A percentile compares a stretch with the other conserved stretches of the same genome.
Evolutionary conservation across 805 yeast species (phyloP).

Genomic region (Vanderwaltozyma yarrowii): DNA sequence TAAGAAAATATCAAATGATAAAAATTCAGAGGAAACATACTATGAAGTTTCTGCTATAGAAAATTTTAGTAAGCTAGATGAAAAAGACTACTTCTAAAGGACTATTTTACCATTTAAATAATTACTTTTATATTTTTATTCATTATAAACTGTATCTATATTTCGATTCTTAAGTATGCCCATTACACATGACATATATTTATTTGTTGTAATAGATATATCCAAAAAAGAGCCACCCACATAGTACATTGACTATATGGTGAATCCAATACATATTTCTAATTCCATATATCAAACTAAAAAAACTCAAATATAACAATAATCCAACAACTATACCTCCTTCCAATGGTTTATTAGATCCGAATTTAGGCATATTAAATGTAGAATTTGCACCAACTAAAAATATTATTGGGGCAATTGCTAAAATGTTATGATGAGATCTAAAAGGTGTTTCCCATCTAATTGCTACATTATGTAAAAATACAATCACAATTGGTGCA

Average conservation of each 20-base stretch:
- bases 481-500: slow-evolving; percentile 68
- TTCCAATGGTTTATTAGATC: slow-evolving; percentile 16
- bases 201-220: background rate
- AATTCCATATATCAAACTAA: slow-evolving; percentile 62
- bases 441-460: slow-evolving; percentile 78
- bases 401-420: slow-evolving; percentile 62
- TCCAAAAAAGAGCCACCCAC: slow-evolving; percentile 30
- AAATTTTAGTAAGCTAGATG: background rate
- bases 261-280: slow-evolving; percentile 81
- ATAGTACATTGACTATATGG: slow-evolving; percentile 56
- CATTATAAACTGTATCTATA: too few species aligned
- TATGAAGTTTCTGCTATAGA: slow-evolving; percentile 1
- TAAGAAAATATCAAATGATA: background rate
- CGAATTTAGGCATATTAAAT: slow-evolving; percentile 32
- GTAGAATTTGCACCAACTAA: slow-evolving; percentile 48
- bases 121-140: too few species aligned
- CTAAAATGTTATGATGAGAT: slow-evolving; percentile 74
- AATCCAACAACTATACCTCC: slow-evolving; percentile 29
- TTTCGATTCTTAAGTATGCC: too few species aligned
- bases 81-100: too few species aligned
- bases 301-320: slow-evolving; percentile 44
- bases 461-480: slow-evolving; percentile 66
- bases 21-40: background rate
- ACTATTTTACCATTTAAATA: too few species aligned
- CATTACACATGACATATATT: too few species aligned